Evolutionary conservation across 345 rosid genomes (phyloP), one percentile per base, ranked within the genome.

Genomic region (Leavenworthia alabamica): DNA sequence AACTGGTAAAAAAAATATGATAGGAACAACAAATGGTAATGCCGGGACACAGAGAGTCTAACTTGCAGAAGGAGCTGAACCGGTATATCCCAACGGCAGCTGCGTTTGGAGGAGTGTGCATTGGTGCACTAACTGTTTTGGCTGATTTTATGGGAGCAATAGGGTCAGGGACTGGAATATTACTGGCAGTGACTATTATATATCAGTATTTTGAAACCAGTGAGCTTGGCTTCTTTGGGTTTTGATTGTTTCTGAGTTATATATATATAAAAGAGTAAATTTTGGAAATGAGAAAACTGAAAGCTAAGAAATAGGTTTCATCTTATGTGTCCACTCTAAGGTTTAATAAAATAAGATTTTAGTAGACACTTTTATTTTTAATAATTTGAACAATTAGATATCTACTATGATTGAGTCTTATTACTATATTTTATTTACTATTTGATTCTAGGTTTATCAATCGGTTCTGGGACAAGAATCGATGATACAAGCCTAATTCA

Each of bases 11-110:
- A 6, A 44, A 43, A 44, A 20, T 54, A 40, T 45, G 43, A n/a
- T 48, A 83, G 93, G 93, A 86, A 56, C 93, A 86, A 83, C 89
- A 83, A 80, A 86, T 86, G 93, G 92, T 86, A 60, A 83, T 86
- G 92, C 89, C 89, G 12, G 86, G 89, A 32, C 89, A 83, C 50
- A 76, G 85, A 39, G 89, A 86, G 43, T 79, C 86, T 12, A 86
- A 86, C 63, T 70, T 83, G 27, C 86, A 81, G 65, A 86, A 86
- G 71, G 93, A 86, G 61, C 65, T 86, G 74, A 83, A 83, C 39
- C 80, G 87, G 14, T 83, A 81, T 68, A 83, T 83, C 64, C 93
- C 93, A 13, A 83, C 93, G 0, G 87, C 93, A 3, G 89, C 89
- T 19, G 89, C 89, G 3, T 86, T 86, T 36, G 89, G 87, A 27